Base-by-base conservation (phyloP, 2,329 filamentous ascomycete species). In the Colletotrichum musicola region DNA sequence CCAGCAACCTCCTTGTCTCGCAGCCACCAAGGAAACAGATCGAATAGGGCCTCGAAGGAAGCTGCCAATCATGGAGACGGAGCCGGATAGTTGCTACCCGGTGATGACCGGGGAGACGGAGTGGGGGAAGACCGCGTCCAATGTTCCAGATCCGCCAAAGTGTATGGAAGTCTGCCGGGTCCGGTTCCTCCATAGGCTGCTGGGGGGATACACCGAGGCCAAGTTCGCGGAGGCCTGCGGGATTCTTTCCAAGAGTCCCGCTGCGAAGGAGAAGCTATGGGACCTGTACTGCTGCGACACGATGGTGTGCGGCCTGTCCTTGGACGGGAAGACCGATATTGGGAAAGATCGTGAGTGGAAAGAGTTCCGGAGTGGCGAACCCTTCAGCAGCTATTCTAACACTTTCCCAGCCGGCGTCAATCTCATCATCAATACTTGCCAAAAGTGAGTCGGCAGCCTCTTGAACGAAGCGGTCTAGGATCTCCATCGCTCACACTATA, bases 251-350 rank as follows among this genome's bases (percentile, higher is more conserved):
- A 68, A 75, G 73, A 73, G 58, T 20, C 60, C 66, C 7, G 62
- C 68, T 22, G 71, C 75, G 38, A 73, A 74, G 58, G 73, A 73
- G 27, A 66, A 69, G n/a, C 78, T 88, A 12, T 82, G 80, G 78
- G 73, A 77, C 47, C 76, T 88, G 22, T 88, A 88, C 73, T 85
- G 84, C 75, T 87, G 86, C 74, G 84, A 87, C 73, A 79, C 81
- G 56, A 80, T 79, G 58, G 79, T 79, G 56, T 88, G 86, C 72
- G 86, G 85, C 30, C 84, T 88, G 51, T 76, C 79, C 67, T 79
- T 79, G 50, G 70, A 74, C 25, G 69, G 72, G 4, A 54, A 50
- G 56, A 59, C 38, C 12, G 72, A 69, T 47, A 74, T 73, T 14
- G 74, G 74, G 6, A 80, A 83, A 74, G 84, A 86, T 73, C 85